Evolutionary conservation across 2,329 filamentous ascomycete species (phyloP), one percentile per base, ranked within the genome.

Genomic region (Exophiala bonariae): DNA sequence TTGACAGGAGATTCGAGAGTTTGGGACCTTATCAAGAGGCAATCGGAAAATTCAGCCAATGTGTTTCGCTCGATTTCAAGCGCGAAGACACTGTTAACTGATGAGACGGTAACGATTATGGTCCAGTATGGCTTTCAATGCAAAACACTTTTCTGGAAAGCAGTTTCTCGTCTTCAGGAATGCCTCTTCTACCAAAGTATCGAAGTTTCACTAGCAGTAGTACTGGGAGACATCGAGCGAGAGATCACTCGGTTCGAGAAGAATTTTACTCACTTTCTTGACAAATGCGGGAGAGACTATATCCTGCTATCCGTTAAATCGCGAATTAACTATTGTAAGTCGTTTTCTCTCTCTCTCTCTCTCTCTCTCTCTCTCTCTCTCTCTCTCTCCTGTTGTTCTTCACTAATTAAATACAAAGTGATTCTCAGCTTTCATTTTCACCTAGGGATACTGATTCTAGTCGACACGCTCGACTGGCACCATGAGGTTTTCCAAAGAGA

Each of bases 71-170:
- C 44, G 3, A 34, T 34, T 7, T 13, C 3, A n/a, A 10, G 16
- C 6, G 19, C 31, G 14, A 42, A 38, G 22, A 30, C 28, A 7
- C 18, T 31, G 8, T 18, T 48, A 16, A 37, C 38, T 5, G 45
- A 48, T 38, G 38, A 33, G 9, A 37, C 23, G 16, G 45, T 48
- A 6, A 26, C 36, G 14, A 26, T n/a, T 9, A 48, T 48, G 22
- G 17, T 48, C 16, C 45, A 42, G 20, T 28, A 26, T 18, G 45
- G 39, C 20, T 34, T 23, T 14, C 7, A 38, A 5, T 48, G 31
- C 23, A 48, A 48, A 41, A 42, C 45, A 3, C 31, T 48, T 13
- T 42, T 41, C 28, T 48, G 45, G 45, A 35, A 33, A 16, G 39
- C 39, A 5, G 32, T 48, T 16, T 35, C 45, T n/a, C 30, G 22